Evolutionary conservation across 1,139 yeast genomes (phyloP).

Genomic region (Sugiyamaella xylanicola): DNA sequence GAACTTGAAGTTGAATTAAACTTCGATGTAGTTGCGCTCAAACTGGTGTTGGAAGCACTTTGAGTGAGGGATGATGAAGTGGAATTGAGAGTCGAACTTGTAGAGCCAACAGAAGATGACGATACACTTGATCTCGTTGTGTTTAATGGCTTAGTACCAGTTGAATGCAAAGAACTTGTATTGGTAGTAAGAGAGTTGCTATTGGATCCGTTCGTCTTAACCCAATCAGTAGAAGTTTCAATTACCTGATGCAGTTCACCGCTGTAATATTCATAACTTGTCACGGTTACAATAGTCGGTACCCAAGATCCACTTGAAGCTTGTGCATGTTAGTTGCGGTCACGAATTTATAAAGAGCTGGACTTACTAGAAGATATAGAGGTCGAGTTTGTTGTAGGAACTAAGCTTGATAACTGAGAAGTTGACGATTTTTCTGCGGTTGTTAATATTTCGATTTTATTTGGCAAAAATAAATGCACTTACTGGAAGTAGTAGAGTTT

Average conservation of each 20-base stretch:
- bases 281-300: constrained; percentile 3
- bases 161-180: neutral
- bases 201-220: neutral
- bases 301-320: neutral
- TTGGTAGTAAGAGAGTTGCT: neutral
- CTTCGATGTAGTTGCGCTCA: no score
- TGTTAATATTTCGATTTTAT: neutral
- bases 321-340: neutral
- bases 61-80: no score
- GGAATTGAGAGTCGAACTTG: neutral
- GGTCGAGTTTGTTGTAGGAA: neutral
- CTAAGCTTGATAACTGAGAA: neutral
- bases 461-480: neutral
- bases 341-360: neutral
- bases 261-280: constrained; percentile 8
- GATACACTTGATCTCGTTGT: constrained; percentile 1
- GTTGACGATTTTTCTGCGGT: neutral
- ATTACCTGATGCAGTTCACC: constrained; percentile 5
- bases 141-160: neutral
- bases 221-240: constrained; percentile 11
- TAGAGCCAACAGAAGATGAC: constrained; percentile 2
- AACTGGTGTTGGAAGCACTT: no score
- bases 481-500: neutral
- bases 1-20: no score
- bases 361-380: neutral